Evolutionary conservation across 2,329 filamentous ascomycete genomes (phyloP).

Genomic region (Sporothrix brasiliensis): DNA sequence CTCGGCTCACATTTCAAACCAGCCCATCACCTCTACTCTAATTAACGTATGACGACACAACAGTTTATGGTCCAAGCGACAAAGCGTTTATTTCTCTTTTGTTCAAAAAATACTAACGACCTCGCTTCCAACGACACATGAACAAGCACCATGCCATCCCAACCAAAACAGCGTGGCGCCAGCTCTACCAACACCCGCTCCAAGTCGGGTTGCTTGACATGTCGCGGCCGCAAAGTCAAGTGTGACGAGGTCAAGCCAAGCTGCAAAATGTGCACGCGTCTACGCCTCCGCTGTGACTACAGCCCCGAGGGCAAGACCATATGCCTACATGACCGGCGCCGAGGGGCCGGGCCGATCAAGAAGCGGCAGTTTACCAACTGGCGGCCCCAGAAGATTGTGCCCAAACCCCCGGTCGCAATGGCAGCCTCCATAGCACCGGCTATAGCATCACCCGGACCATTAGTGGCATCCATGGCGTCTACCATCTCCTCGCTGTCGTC

Average conservation of each 20-base stretch:
- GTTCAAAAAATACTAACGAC: neutral
- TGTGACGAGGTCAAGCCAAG: conserved; percentile 26
- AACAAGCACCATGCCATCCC: neutral
- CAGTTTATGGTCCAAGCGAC: neutral
- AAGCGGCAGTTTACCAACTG: conserved; percentile 28
- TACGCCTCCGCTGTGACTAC: conserved; percentile 4
- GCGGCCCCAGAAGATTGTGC: conserved; percentile 24
- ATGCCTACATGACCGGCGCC: conserved; percentile 12
- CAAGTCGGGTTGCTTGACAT: conserved; percentile 27
- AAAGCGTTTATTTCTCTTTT: neutral
- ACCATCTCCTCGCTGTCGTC: conserved; percentile 6
- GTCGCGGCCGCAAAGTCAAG: conserved; percentile 29
- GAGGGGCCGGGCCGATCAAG: conserved; percentile 26
- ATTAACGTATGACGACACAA: neutral
- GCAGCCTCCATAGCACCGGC: neutral
- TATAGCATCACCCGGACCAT: neutral
- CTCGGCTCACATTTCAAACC: neutral
- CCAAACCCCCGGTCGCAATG: neutral
- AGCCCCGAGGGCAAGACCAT: neutral
- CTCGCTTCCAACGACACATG: neutral
- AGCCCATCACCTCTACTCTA: neutral
- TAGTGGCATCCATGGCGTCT: neutral
- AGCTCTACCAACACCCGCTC: conserved; percentile 9
- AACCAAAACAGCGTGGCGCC: neutral
- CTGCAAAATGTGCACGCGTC: conserved; percentile 17